Percentiles rank a stretch among this genome's conserved stretches.
These are phyloP conservation scores for Ogataea nitratoaversa DNA, from an alignment of 805 yeast genomes.

Conservation along the genomic window DNA sequence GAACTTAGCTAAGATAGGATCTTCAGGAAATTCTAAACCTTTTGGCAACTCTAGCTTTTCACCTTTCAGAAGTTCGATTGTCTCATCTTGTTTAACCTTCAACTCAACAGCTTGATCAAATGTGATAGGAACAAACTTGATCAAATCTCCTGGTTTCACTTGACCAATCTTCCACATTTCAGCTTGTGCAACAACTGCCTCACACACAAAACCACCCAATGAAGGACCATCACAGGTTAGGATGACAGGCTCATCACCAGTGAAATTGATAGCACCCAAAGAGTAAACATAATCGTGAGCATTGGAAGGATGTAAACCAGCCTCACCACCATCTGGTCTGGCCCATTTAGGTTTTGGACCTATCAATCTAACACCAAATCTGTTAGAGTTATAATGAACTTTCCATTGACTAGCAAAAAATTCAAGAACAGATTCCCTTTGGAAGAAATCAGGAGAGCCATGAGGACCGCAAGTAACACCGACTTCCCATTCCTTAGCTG, in stretches of 20 bases:
- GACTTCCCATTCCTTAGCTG: slow-evolving; percentile 65
- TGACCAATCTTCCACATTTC: slow-evolving; percentile 99
- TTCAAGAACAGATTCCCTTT: slow-evolving; percentile 63
- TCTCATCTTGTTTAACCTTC: slow-evolving; percentile 55
- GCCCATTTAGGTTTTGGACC: slow-evolving; percentile 99
- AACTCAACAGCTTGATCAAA: slow-evolving; percentile 64
- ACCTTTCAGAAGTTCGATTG: slow-evolving; percentile 45
- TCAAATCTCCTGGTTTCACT: slow-evolving; percentile 88
- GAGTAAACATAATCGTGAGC: slow-evolving; percentile 97
- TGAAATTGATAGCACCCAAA: slow-evolving; percentile 92
- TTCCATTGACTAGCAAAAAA: slow-evolving; percentile 84
- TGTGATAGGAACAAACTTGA: slow-evolving; percentile 74
- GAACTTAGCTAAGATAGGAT: slow-evolving; percentile 63
- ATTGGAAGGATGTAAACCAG: slow-evolving; percentile 97
- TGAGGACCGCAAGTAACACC: slow-evolving; percentile 98
- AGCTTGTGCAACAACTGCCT: slow-evolving; percentile 91
- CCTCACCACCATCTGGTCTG: slow-evolving; percentile 93
- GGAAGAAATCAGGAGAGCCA: slow-evolving; percentile 94
- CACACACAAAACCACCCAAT: slow-evolving; percentile 95
- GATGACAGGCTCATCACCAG: slow-evolving; percentile 98
- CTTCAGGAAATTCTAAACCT: slow-evolving; percentile 45
- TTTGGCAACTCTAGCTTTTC: slow-evolving; percentile 27
- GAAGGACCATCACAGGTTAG: slow-evolving; percentile 97
- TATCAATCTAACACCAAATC: slow-evolving; percentile 90
- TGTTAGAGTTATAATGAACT: slow-evolving; percentile 93